Evolutionary conservation across 2,329 filamentous ascomycete species (phyloP), one percentile per base, ranked within the genome.

Genomic region (Fusarium tricinctum): DNA sequence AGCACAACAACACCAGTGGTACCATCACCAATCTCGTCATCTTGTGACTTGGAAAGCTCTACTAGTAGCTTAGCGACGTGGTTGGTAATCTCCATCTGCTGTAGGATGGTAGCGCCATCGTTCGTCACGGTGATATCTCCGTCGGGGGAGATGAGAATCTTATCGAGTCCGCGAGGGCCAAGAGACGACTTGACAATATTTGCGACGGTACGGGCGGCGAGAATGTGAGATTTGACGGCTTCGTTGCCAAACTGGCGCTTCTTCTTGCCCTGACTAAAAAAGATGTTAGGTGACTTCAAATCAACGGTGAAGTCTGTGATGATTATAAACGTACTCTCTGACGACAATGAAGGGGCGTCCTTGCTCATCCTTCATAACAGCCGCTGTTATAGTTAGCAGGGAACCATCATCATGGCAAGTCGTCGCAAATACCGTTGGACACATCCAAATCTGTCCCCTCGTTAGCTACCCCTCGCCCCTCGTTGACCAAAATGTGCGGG

Each of bases 51-150:
- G 69, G 96, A 98, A 40, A 99, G 90, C 79, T 97, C 95, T 49
- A 99, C 96, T 63, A 99, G 85, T 51, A 99, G 87, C 84, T 98
- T 98, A 67, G 96, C 96, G 66, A 99, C 94, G 81, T 98, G 95
- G 86, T 99, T 98, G 73, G 93, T 92, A 74, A 99, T 95, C 84
- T 99, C 96, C 96, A 99, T 99, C 87, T 97, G 94, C 75, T 93
- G 91, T 73, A 99, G 86, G 76, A 99, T 99, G 45, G 96, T 99
- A 56, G 97, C 97, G 76, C 96, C 96, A 83, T 99, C 96, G 84
- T 99, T 99, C 73, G 96, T 99, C 67, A 99, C 94, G 66, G 96
- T 99, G 80, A 99, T 99, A 82, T 99, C 96, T 80, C 96, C 96
- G 79, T 99, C 96, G 66, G 96, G 92, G 51, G 96, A 99, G 76